A percentile compares a stretch with the other conserved stretches of the same genome.
phyloP scores from a whole-genome alignment of 371 early-diverging fungal species.

The Actinomortierella wolfii region DNA sequence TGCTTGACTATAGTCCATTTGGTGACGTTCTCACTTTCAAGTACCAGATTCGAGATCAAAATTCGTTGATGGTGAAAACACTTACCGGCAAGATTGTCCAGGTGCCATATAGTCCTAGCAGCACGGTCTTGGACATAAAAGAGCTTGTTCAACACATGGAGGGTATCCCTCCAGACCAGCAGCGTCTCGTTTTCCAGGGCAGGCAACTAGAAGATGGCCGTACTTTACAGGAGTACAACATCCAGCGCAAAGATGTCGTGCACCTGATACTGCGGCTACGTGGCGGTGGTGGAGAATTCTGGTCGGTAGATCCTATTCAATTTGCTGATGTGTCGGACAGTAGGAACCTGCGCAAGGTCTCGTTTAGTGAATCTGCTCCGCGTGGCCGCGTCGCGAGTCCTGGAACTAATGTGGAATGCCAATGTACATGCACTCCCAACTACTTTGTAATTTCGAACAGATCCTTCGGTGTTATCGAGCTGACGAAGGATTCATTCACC shows the following conservation, averaged over 20 bases:
- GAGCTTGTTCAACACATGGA: constrained; percentile 88
- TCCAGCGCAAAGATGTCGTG: too few relatives aligned
- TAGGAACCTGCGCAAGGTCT: not conserved
- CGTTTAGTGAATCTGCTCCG: not conserved
- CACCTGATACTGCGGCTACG: too few relatives aligned
- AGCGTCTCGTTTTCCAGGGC: constrained; percentile 82
- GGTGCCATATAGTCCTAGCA: too few relatives aligned
- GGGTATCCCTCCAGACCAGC: constrained; percentile 80
- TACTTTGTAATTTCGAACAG: constrained; percentile 2
- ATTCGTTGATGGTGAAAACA: constrained; percentile 84
- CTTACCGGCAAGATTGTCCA: constrained; percentile 68
- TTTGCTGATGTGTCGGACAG: constrained; percentile 15
- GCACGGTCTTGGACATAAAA: too few relatives aligned
- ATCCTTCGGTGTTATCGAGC: constrained; percentile 9
- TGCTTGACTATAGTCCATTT: too few relatives aligned
- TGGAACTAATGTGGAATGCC: constrained; percentile 19
- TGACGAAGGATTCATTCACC: not conserved
- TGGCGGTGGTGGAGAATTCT: too few relatives aligned
- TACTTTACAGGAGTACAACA: too few relatives aligned
- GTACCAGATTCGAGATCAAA: too few relatives aligned
- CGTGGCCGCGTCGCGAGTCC: not conserved
- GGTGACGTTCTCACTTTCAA: too few relatives aligned
- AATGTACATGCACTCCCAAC: constrained; percentile 5
- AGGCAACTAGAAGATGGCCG: too few relatives aligned
- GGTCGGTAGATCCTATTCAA: too few relatives aligned